Base-by-base conservation (phyloP, 2,329 filamentous ascomycete genomes). In the Akanthomyces uredinophilus region DNA sequence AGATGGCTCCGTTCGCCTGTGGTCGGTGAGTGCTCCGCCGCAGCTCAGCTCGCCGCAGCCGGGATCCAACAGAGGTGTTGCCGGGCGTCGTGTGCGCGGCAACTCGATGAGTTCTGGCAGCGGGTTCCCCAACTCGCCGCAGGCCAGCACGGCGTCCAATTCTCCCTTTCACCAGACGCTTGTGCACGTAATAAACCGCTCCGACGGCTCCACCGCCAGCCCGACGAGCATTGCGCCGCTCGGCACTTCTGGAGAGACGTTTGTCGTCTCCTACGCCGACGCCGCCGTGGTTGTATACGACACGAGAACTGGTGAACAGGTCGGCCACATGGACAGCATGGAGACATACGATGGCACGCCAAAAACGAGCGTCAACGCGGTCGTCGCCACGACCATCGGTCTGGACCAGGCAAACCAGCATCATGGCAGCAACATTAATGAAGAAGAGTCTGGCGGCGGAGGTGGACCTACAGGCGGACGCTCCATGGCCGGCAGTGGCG, bases 41-140 rank as follows among this genome's bases (percentile, higher is more conserved):
- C 92, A 96, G 69, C 77, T 92, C 58, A 88, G 88, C 37, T 94
- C 92, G 13, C 92, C 92, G 10, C 89, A 92, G 68, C 87, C 88
- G 13, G 88, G 87, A 29, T 75, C 79, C 29, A 76, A 77, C 57
- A 82, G 91, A 68, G 83, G 90, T 58, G 75, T 78, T 61, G 73
- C 78, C 1, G 81, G 79, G 7, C 79, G 75, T 11, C 91, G 92
- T 68, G 87, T 93, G 60, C 84, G 94, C 65, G 92, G 90, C 63
- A 93, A 97, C 75, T 96, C 92, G 27, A 95, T 97, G 78, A 96
- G 92, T 59, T 96, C 92, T 18, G 94, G 94, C 47, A 96, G 91
- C 55, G 93, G 91, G 64, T 96, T 96, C 77, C 90, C 93, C 63
- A 94, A 87, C 65, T 92, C 90, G 13, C 94, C 94, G 2, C 94